phyloP scores from a whole-genome alignment of 2,329 filamentous ascomycete genomes.

The Microcyclospora tardicrescens region DNA sequence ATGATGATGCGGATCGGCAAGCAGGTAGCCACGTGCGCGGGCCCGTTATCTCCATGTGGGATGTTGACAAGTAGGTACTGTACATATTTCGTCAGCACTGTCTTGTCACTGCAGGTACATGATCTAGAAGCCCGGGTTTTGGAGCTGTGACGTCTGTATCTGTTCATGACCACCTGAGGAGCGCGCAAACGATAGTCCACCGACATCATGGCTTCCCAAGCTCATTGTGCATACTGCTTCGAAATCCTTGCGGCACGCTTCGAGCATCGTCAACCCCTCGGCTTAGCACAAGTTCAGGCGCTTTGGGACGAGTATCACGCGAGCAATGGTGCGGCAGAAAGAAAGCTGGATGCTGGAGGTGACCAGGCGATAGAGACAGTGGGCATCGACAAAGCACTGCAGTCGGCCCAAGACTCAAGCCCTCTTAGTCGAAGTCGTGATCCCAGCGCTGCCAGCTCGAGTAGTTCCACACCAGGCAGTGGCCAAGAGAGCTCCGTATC shows the following conservation, averaged over 20 bases:
- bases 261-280: slow-evolving; percentile 52
- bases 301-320: slow-evolving; percentile 48
- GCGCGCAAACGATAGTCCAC: too few species aligned
- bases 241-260: slow-evolving; percentile 69
- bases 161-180: too few species aligned
- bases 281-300: slow-evolving; percentile 55
- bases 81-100: too few species aligned
- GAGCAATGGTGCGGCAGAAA: slow-evolving; percentile 17
- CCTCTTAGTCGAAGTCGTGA: slow-evolving; percentile 20
- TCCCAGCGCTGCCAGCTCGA: slow-evolving; percentile 15
- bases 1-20: too few species aligned
- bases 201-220: slow-evolving; percentile 59
- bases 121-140: too few species aligned
- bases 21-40: too few species aligned
- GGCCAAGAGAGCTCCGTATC: slow-evolving; percentile 6
- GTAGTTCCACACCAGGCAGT: slow-evolving; percentile 19
- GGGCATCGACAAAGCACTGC: slow-evolving; percentile 7
- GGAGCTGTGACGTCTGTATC: too few species aligned
- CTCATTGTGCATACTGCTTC: slow-evolving; percentile 89
- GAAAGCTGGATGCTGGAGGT: slow-evolving; percentile 7
- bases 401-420: slow-evolving; percentile 30
- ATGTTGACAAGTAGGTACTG: too few species aligned
- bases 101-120: too few species aligned
- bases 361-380: slow-evolving; percentile 15
- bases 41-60: too few species aligned